Percentiles rank a stretch among this genome's conserved stretches.
These are phyloP conservation scores for Xylaria sp. DNA, from an alignment of 2,329 filamentous ascomycete genomes.

Conservation along the genomic window DNA sequence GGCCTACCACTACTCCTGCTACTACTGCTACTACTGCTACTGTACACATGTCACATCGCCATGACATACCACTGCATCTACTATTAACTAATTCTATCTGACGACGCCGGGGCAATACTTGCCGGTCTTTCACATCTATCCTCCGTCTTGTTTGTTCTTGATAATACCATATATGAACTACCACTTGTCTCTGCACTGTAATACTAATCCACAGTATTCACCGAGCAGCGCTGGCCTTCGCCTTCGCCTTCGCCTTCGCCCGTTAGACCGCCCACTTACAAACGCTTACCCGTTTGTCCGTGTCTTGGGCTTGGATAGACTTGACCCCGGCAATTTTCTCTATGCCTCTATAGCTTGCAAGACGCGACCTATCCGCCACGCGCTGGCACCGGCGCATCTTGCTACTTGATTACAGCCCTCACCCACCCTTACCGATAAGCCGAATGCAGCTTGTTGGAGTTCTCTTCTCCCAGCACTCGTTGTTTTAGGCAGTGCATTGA, in stretches of 20 bases:
- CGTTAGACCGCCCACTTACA: constrained; percentile 6
- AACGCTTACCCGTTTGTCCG: constrained; percentile 4
- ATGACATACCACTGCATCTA: background rate
- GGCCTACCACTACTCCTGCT: too few species aligned
- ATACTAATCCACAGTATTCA: constrained; percentile 23
- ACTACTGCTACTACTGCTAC: too few species aligned
- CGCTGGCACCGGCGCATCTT: constrained; percentile 2
- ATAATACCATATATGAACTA: background rate
- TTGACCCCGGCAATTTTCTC: background rate
- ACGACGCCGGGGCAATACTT: constrained; percentile 12
- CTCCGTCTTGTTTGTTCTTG: constrained; percentile 1
- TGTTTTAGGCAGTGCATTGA: background rate
- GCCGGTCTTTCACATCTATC: background rate
- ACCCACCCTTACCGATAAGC: background rate
- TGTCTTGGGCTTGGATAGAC: background rate
- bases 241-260: background rate
- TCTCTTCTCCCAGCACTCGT: background rate
- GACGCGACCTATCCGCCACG: background rate
- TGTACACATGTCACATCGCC: constrained; percentile 6
- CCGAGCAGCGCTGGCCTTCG: background rate
- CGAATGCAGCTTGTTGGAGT: background rate
- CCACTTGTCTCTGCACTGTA: constrained; percentile 5
- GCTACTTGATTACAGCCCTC: background rate
- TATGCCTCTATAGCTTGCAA: background rate
- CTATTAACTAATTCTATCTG: constrained; percentile 4